These are phyloP conservation scores for Pholiota microspora DNA, from an alignment of 768 basidiomycete species.

Conservation along the genomic window DNA sequence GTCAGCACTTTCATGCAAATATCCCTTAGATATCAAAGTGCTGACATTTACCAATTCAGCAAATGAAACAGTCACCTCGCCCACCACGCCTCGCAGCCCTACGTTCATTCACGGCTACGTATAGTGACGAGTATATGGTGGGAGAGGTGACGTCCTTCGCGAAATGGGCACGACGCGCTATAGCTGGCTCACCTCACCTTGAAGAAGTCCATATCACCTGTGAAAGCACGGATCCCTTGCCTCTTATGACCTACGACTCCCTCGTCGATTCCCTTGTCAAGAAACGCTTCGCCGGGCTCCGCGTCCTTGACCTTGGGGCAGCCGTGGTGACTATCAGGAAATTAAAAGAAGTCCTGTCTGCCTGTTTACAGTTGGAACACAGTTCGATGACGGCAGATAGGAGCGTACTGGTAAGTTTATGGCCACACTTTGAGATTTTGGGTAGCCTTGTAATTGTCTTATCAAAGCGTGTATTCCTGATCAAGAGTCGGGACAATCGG, in stretches of 20 bases:
- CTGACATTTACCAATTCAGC: constrained; percentile 28
- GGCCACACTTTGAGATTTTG: neutral
- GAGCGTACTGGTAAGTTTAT: constrained; percentile 30
- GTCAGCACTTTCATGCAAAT: constrained; percentile 36
- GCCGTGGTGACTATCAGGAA: constrained; percentile 29
- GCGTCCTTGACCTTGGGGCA: constrained; percentile 28
- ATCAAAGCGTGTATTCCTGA: neutral
- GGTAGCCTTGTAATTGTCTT: neutral
- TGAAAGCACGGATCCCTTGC: constrained; percentile 16
- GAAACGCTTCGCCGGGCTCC: constrained; percentile 31
- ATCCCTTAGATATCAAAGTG: no score
- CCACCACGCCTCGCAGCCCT: constrained; percentile 21
- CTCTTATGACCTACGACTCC: constrained; percentile 28
- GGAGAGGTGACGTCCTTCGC: constrained; percentile 29
- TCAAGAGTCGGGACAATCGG: neutral
- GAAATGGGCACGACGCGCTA: constrained; percentile 39
- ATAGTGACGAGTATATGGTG: constrained; percentile 16
- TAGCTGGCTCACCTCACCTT: constrained; percentile 30
- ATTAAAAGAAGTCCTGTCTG: constrained; percentile 26
- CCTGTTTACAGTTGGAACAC: constrained; percentile 35
- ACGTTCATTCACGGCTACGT: constrained; percentile 23
- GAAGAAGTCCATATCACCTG: constrained; percentile 29
- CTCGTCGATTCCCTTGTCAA: constrained; percentile 37
- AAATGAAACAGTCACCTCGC: constrained; percentile 35
- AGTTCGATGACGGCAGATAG: constrained; percentile 28